These are phyloP conservation scores for Exophiala sideris DNA, from an alignment of 2,329 filamentous ascomycete genomes.

Conservation along the genomic window DNA sequence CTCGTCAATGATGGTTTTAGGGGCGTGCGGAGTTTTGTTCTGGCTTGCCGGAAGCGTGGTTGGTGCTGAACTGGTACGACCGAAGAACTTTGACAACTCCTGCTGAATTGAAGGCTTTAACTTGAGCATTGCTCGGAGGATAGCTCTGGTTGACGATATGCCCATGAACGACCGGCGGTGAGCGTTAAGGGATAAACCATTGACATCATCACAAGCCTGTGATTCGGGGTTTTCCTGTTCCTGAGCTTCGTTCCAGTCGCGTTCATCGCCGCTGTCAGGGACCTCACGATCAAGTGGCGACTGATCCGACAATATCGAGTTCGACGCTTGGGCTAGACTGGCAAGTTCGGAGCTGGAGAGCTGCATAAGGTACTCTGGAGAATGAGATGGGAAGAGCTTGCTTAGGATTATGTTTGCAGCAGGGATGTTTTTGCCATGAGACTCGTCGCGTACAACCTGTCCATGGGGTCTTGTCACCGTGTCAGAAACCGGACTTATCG, in stretches of 20 bases:
- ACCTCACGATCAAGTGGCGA: neutral
- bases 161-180: neutral
- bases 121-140: neutral
- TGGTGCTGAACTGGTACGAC: too few relatives aligned
- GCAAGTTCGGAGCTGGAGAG: too few relatives aligned
- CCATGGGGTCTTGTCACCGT: too few relatives aligned
- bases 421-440: too few relatives aligned
- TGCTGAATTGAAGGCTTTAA: conserved; percentile 1
- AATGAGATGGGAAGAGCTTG: too few relatives aligned
- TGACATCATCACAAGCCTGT: conserved; percentile 4
- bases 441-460: too few relatives aligned
- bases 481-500: too few relatives aligned
- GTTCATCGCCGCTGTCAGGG: neutral
- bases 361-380: too few relatives aligned
- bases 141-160: neutral
- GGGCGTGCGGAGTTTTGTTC: neutral
- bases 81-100: neutral
- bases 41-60: neutral
- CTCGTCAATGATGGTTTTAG: neutral
- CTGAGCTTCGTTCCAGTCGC: conserved; percentile 2
- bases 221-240: conserved; percentile 2
- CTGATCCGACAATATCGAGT: neutral
- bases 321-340: neutral
- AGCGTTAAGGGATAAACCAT: conserved; percentile 1
- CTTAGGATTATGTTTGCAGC: too few relatives aligned